Conservation (phyloP, 129 eudicot genomes). For the Ambrosia artemisiifolia region DNA sequence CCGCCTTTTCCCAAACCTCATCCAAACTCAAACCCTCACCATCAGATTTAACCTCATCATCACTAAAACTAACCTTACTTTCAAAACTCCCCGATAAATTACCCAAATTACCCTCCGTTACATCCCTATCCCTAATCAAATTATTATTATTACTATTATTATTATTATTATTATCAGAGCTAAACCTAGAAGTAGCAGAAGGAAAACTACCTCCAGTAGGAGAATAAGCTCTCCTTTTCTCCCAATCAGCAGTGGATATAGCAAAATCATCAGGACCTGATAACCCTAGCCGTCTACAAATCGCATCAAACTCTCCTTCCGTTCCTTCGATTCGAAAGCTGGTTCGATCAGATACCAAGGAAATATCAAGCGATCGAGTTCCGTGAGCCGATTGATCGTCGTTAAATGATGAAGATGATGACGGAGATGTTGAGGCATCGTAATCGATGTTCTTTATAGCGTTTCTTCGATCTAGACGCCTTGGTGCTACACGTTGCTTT, state of each 20-base stretch:
- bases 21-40: slow-evolving; percentile 18
- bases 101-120: slow-evolving; percentile 22
- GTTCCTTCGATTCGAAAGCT: slow-evolving; percentile 64
- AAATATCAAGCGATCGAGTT: slow-evolving; percentile 49
- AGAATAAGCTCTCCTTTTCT: slow-evolving; percentile 38
- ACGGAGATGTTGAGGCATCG: slow-evolving; percentile 45
- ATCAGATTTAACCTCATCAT: slow-evolving; percentile 26
- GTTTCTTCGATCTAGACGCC: slow-evolving; percentile 55
- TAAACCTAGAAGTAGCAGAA: slow-evolving; percentile 20
- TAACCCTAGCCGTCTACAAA: slow-evolving; percentile 54
- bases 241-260: slow-evolving; percentile 60
- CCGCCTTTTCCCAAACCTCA: background rate
- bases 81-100: slow-evolving; percentile 22
- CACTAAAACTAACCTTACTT: slow-evolving; percentile 20
- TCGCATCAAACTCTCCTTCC: slow-evolving; percentile 55
- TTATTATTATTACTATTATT: slow-evolving; percentile 8
- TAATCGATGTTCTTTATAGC: slow-evolving; percentile 59
- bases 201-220: slow-evolving; percentile 28
- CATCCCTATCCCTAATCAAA: slow-evolving; percentile 16
- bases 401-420: slow-evolving; percentile 32
- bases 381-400: slow-evolving; percentile 31
- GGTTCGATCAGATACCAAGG: slow-evolving; percentile 21
- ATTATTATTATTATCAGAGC: background rate
- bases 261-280: slow-evolving; percentile 74
- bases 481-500: slow-evolving; percentile 27